Conservation (phyloP, 441 rosid species). For the Gossypium schwendimanii region DNA sequence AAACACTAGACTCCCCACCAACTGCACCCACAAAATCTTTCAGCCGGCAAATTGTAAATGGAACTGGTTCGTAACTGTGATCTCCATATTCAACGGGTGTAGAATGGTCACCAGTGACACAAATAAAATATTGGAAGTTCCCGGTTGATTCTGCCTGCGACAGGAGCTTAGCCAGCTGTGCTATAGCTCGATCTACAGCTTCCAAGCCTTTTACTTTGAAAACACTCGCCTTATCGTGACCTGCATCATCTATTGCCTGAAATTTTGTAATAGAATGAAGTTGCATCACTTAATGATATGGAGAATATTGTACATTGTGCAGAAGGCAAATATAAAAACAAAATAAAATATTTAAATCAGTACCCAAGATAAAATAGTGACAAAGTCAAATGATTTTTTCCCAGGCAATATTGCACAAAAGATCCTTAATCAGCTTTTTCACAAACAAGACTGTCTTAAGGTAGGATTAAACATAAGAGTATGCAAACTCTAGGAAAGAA, state of each 20-base stretch:
- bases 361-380: neutral
- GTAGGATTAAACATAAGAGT: neutral
- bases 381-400: neutral
- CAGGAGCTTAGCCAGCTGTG: constrained; percentile 78
- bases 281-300: neutral
- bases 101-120: constrained; percentile 90
- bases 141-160: constrained; percentile 66
- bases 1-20: constrained; percentile 54
- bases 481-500: neutral
- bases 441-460: neutral
- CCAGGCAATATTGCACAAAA: neutral
- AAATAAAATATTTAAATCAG: neutral
- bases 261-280: constrained; percentile 14
- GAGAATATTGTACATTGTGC: neutral
- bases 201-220: constrained; percentile 65
- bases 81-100: constrained; percentile 95
- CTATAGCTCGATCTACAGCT: constrained; percentile 71
- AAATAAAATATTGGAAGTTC: constrained; percentile 52
- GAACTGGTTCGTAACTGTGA: constrained; percentile 90
- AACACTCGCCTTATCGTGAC: constrained; percentile 80
- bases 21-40: constrained; percentile 57
- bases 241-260: constrained; percentile 93
- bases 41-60: constrained; percentile 63
- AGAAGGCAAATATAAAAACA: neutral
- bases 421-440: neutral